Conservation (phyloP, 2,329 filamentous ascomycete genomes). For the Verticillium dahliae region DNA sequence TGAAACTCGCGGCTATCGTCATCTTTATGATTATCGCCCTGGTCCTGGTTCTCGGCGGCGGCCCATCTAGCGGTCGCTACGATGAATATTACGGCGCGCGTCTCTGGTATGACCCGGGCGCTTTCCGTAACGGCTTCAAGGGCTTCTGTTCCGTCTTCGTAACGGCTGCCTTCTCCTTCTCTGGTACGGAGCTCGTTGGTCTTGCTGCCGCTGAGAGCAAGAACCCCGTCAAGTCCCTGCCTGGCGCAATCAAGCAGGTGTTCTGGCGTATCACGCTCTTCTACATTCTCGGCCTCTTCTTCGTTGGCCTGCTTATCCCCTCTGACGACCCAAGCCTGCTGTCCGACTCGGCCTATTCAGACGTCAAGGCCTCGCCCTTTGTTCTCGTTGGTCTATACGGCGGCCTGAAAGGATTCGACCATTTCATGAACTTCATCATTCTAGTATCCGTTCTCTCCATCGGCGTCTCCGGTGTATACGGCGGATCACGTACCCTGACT, state of each 20-base stretch:
- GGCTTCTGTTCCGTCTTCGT: constrained; percentile 68
- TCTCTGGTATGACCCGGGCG: constrained; percentile 42
- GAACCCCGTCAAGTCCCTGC: constrained; percentile 67
- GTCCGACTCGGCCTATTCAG: constrained; percentile 3
- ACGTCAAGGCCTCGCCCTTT: constrained; percentile 42
- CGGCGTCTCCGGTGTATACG: constrained; percentile 53
- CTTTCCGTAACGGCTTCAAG: constrained; percentile 68
- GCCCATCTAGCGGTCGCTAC: constrained; percentile 41
- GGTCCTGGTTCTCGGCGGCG: constrained; percentile 53
- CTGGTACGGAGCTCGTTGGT: constrained; percentile 69
- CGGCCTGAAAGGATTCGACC: constrained; percentile 18
- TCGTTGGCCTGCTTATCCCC: constrained; percentile 43
- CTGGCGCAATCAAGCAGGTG: constrained; percentile 77
- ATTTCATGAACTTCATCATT: constrained; percentile 54
- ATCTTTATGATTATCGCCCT: constrained; percentile 60
- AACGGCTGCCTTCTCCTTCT: constrained; percentile 67
- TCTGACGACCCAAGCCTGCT: constrained; percentile 36
- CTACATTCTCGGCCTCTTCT: constrained; percentile 45
- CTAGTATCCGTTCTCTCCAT: constrained; percentile 53
- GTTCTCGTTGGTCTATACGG: constrained; percentile 51
- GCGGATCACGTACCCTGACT: constrained; percentile 51
- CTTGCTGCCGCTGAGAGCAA: constrained; percentile 65
- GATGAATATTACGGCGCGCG: constrained; percentile 41
- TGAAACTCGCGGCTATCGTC: constrained; percentile 40
- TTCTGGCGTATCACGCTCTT: constrained; percentile 53